A percentile compares a stretch with the other conserved stretches of the same genome.
These are phyloP conservation scores for Ogataea ganodermae DNA, from an alignment of 805 yeast species.

Conservation along the genomic window DNA sequence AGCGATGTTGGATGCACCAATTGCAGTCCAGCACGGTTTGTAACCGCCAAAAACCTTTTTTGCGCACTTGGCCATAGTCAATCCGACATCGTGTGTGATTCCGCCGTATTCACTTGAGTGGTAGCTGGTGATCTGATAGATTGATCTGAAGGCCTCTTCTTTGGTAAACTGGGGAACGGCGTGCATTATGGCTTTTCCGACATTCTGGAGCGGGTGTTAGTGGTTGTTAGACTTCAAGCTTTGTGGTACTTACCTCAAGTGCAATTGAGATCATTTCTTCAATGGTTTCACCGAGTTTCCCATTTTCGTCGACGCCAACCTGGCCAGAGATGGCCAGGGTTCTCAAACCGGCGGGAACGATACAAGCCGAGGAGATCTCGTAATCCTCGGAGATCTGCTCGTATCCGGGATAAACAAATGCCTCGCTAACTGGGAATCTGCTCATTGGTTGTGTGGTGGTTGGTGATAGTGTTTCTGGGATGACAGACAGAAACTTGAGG, in stretches of 20 bases:
- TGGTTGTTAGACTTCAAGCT: not conserved
- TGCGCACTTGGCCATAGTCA: slow-evolving; percentile 5
- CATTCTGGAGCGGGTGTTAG: slow-evolving; percentile 8
- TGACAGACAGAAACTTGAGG: not conserved
- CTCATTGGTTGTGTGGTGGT: slow-evolving; percentile 6
- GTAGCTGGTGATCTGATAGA: slow-evolving; percentile 16
- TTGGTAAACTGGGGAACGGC: slow-evolving; percentile 16
- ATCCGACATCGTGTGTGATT: slow-evolving; percentile 16
- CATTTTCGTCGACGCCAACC: slow-evolving; percentile 15
- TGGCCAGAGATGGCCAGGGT: slow-evolving; percentile 18
- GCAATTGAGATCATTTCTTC: slow-evolving; percentile 15
- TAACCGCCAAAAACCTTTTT: slow-evolving; percentile 15
- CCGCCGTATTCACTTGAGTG: slow-evolving; percentile 15
- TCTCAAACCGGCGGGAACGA: slow-evolving; percentile 15
- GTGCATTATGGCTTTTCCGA: slow-evolving; percentile 15
- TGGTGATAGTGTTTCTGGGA: not conserved
- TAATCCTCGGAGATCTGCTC: slow-evolving; percentile 12
- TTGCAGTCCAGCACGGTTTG: slow-evolving; percentile 18
- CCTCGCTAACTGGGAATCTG: slow-evolving; percentile 6
- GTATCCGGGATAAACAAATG: slow-evolving; percentile 16
- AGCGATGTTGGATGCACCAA: slow-evolving; percentile 13
- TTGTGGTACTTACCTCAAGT: slow-evolving; percentile 9
- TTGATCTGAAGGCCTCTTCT: slow-evolving; percentile 16
- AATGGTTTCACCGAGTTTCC: slow-evolving; percentile 13
- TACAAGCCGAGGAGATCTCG: slow-evolving; percentile 16